phyloP scores from a whole-genome alignment of 1,139 yeast species.

The Debaryomyces sp. region DNA sequence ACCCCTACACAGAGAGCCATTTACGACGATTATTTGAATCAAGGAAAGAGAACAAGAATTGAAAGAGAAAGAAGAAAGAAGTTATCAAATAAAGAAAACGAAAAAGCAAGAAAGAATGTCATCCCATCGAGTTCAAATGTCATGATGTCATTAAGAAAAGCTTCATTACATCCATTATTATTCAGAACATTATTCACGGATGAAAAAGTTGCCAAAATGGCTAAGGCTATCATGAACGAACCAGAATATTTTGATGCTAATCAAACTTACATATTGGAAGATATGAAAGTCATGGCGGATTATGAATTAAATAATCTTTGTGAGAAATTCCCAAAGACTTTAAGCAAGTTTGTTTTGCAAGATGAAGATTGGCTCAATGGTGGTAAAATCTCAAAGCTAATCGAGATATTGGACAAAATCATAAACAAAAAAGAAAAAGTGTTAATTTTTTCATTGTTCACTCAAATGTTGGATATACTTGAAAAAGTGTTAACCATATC shows the following conservation, averaged over 20 bases:
- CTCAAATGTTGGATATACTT: constrained; percentile 86
- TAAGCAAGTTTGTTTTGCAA: constrained; percentile 56
- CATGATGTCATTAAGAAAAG: constrained; percentile 73
- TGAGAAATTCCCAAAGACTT: constrained; percentile 66
- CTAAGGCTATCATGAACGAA: constrained; percentile 76
- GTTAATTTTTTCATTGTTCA: constrained; percentile 85
- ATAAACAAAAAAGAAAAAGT: constrained; percentile 69
- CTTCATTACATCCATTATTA: constrained; percentile 72
- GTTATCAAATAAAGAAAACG: constrained; percentile 41
- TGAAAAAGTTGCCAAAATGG: constrained; percentile 60
- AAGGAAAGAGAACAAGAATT: constrained; percentile 45
- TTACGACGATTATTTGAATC: constrained; percentile 59
- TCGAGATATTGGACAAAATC: constrained; percentile 58
- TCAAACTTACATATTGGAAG: constrained; percentile 75
- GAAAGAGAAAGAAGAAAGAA: constrained; percentile 54
- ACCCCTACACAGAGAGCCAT: constrained; percentile 57
- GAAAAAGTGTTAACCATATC: constrained; percentile 72
- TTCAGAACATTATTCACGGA: constrained; percentile 67
- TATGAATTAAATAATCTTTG: constrained; percentile 81
- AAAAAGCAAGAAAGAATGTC: constrained; percentile 36
- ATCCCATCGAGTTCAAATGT: constrained; percentile 53
- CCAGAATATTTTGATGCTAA: constrained; percentile 80
- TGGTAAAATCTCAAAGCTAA: constrained; percentile 70
- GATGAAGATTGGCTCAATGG: constrained; percentile 67
- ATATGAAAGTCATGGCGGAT: constrained; percentile 96